Percentiles rank a stretch among this genome's conserved stretches.
Conservation (phyloP, 768 basidiomycete genomes). For the Mycena venus region DNA sequence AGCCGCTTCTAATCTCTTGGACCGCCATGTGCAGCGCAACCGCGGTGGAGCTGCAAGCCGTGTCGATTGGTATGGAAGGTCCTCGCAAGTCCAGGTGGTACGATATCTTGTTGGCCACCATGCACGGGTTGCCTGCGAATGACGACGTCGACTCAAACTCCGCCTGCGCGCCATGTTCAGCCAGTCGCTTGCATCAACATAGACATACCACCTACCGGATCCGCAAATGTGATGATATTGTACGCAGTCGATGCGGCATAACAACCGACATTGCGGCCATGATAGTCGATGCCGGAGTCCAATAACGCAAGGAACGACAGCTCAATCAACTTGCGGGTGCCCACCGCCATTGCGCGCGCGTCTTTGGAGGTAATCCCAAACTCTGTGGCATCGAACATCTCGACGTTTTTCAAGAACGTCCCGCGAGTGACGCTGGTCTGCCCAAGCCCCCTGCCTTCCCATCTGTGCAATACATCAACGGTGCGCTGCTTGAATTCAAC, state of each 20-base stretch:
- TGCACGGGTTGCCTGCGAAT: constrained; percentile 38
- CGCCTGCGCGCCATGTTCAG: constrained; percentile 27
- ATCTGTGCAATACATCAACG: background rate
- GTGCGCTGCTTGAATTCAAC: background rate
- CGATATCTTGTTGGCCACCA: constrained; percentile 45
- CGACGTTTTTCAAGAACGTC: constrained; percentile 47
- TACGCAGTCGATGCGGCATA: constrained; percentile 43
- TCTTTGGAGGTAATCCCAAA: constrained; percentile 48
- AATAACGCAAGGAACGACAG: constrained; percentile 49
- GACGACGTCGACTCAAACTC: constrained; percentile 34
- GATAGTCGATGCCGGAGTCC: constrained; percentile 58
- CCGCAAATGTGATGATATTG: constrained; percentile 30
- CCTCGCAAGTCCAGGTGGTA: constrained; percentile 39
- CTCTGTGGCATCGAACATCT: constrained; percentile 45
- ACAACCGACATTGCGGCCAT: constrained; percentile 52
- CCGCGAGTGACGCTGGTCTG: constrained; percentile 24
- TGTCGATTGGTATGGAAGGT: constrained; percentile 55
- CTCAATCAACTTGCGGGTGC: constrained; percentile 47
- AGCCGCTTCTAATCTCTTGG: constrained; percentile 47
- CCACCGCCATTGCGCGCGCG: constrained; percentile 42
- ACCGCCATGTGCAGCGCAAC: constrained; percentile 54
- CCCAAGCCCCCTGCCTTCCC: background rate
- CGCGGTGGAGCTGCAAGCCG: constrained; percentile 52
- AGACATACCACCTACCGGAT: background rate
- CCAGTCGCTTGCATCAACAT: background rate